Evolutionary conservation across 2,329 filamentous ascomycete genomes (phyloP).

Genomic region (Phaeosphaeria sp.): DNA sequence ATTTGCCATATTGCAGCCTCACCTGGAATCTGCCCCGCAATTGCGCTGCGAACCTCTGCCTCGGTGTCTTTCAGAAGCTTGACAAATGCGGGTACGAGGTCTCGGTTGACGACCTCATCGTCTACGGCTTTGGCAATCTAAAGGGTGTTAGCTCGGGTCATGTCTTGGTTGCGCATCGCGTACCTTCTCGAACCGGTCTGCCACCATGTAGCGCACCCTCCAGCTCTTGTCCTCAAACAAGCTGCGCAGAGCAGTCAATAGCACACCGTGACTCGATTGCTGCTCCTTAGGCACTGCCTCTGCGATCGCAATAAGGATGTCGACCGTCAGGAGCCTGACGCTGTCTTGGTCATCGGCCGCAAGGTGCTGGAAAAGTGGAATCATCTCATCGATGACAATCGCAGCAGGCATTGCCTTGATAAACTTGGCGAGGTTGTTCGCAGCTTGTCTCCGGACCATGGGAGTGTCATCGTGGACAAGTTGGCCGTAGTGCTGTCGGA

Average conservation of each 20-base stretch:
- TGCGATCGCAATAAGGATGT: constrained; percentile 94
- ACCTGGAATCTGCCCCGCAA: constrained; percentile 94
- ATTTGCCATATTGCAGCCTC: constrained; percentile 27
- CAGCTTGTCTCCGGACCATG: constrained; percentile 96
- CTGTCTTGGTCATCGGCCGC: constrained; percentile 97
- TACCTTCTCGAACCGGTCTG: constrained; percentile 97
- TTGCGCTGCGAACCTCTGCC: constrained; percentile 94
- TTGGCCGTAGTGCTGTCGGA: constrained; percentile 88
- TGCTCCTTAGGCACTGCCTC: constrained; percentile 98
- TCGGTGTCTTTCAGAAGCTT: constrained; percentile 98
- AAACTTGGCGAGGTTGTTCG: constrained; percentile 95
- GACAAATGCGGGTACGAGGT: constrained; percentile 95
- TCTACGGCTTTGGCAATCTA: constrained; percentile 98
- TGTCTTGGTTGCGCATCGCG: constrained; percentile 17
- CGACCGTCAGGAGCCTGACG: constrained; percentile 92
- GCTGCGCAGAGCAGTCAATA: constrained; percentile 87
- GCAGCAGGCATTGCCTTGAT: constrained; percentile 94
- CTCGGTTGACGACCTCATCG: constrained; percentile 91
- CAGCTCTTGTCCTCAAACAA: constrained; percentile 99
- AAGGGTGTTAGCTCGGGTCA: constrained; percentile 31
- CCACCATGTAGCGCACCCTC: constrained; percentile 99
- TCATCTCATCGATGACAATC: constrained; percentile 97
- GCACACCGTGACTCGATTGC: constrained; percentile 91
- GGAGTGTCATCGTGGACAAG: constrained; percentile 98
- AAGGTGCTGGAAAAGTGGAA: constrained; percentile 96